Base-by-base conservation (phyloP, 2,329 filamentous ascomycete genomes). In the Colletotrichum sp. region DNA sequence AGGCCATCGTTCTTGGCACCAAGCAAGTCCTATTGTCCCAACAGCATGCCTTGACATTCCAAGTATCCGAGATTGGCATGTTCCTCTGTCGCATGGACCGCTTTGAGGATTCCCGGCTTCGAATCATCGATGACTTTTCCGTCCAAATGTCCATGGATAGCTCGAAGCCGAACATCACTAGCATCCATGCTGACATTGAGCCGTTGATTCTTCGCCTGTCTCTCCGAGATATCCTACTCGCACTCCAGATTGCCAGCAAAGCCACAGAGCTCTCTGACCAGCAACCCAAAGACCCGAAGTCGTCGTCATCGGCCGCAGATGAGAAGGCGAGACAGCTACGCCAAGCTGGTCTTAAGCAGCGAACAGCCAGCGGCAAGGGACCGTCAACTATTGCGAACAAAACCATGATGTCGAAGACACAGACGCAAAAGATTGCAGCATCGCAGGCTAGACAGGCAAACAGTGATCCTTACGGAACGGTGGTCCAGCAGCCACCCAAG, bases 41-140 rank as follows among this genome's bases (percentile, higher is more conserved):
- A 80, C 98, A 99, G 83, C 95, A 99, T 86, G 95, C 96, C 10
- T 90, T 98, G 79, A 98, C 97, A 1, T 90, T 99, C 82, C 96
- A 99, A 82, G 92, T 99, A 4, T 96, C 95, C 9, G 93, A 99
- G 81, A 92, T 99, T 69, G 97, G 97, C 79, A 99, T 99, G 97
- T 99, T 98, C 83, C 85, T 99, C 36, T 99, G 98, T 82, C 94
- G 97, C 15, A 99, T 99, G 97, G 98, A 99, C 84, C 95, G 93
- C 78, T 99, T 99, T 79, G 96, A 99, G 79, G 96, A 94, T 5
- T 96, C 94, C 55, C 92, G 95, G 48, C 89, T 99, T 63, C 93
- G 97, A 21, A 98, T 99, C 77, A 91, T 99, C 36, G 98, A 99
- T 82, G 96, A 99, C 84, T 99, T 99, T 83, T 98, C 96, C 4